Evolutionary conservation across 192 early-diverging fungal species (phyloP).

Genomic region (Cladochytrium replicatum): DNA sequence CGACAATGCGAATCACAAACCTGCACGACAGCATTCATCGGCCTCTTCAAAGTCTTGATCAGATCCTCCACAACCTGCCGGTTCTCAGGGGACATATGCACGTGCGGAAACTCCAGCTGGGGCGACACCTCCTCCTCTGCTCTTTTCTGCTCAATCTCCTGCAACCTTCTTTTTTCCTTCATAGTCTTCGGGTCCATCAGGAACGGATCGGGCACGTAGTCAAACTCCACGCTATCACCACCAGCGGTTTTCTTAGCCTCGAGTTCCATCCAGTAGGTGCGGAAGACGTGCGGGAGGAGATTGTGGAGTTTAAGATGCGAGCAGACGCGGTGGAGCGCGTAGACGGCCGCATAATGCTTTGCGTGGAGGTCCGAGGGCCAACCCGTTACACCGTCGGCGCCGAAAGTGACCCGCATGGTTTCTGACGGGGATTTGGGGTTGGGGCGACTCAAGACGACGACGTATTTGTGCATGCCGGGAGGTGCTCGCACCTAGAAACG

Average conservation of each 20-base stretch:
- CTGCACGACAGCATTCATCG: too few relatives aligned
- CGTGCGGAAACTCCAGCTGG: slow-evolving; percentile 54
- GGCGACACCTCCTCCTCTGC: slow-evolving; percentile 6
- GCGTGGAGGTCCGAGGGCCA: too few relatives aligned
- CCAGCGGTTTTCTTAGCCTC: slow-evolving; percentile 40
- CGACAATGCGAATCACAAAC: too few relatives aligned
- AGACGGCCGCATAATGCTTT: slow-evolving; percentile 68
- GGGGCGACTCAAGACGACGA: too few relatives aligned
- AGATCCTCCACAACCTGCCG: slow-evolving; percentile 53
- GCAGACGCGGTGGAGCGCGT: slow-evolving; percentile 62
- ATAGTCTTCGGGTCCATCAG: slow-evolving; percentile 33
- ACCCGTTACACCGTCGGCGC: too few relatives aligned
- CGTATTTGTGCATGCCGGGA: too few relatives aligned
- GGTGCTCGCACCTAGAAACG: too few relatives aligned
- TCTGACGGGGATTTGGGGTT: too few relatives aligned
- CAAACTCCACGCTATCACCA: slow-evolving; percentile 25
- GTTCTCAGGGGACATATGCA: slow-evolving; percentile 55
- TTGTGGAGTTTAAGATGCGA: slow-evolving; percentile 59
- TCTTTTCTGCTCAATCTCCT: slow-evolving; percentile 23
- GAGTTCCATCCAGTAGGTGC: slow-evolving; percentile 61
- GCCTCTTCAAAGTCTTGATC: slow-evolving; percentile 35
- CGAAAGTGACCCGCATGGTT: too few relatives aligned
- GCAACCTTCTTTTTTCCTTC: slow-evolving; percentile 30
- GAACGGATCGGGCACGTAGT: slow-evolving; percentile 75
- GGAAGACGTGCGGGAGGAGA: slow-evolving; percentile 63